These are phyloP conservation scores for Pseudogymnoascus destructans DNA, from an alignment of 2,329 filamentous ascomycete species.

Conservation along the genomic window DNA sequence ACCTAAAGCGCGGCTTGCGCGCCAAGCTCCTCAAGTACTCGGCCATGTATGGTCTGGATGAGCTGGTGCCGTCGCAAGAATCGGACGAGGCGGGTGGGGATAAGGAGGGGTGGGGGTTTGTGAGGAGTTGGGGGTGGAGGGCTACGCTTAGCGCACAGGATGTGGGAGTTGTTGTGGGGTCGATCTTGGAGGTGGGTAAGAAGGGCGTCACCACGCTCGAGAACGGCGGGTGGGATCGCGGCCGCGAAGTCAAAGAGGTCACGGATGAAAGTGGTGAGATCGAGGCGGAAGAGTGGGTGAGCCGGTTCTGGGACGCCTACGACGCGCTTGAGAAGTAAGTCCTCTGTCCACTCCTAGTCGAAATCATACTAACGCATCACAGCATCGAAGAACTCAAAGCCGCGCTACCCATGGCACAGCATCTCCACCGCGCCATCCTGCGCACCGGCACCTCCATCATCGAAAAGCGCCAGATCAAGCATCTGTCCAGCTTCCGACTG, in stretches of 20 bases:
- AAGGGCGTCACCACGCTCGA: conserved; percentile 21
- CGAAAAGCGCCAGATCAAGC: conserved; percentile 85
- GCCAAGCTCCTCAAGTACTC: conserved; percentile 83
- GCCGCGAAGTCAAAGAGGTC: conserved; percentile 32
- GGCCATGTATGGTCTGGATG: conserved; percentile 84
- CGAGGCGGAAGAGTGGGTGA: conserved; percentile 51
- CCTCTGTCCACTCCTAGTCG: neutral
- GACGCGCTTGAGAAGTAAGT: conserved; percentile 57
- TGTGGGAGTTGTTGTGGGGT: conserved; percentile 82
- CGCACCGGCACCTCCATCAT: conserved; percentile 83
- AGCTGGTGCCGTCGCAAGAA: conserved; percentile 70
- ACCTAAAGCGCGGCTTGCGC: conserved; percentile 77
- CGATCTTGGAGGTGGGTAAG: conserved; percentile 82
- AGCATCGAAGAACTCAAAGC: conserved; percentile 65
- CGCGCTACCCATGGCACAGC: conserved; percentile 71
- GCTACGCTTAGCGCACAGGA: conserved; percentile 88
- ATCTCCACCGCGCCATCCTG: conserved; percentile 83
- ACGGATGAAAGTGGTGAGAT: conserved; percentile 32
- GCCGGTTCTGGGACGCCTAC: conserved; percentile 59
- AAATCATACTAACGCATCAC: conserved; percentile 31
- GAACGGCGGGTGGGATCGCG: conserved; percentile 23
- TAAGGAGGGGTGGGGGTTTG: conserved; percentile 93
- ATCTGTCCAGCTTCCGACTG: conserved; percentile 85
- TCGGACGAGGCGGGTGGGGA: conserved; percentile 57
- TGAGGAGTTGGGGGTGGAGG: conserved; percentile 94